These are phyloP conservation scores for Borealophlyctis nickersoniae DNA, from an alignment of 192 early-diverging fungal genomes.

Conservation along the genomic window DNA sequence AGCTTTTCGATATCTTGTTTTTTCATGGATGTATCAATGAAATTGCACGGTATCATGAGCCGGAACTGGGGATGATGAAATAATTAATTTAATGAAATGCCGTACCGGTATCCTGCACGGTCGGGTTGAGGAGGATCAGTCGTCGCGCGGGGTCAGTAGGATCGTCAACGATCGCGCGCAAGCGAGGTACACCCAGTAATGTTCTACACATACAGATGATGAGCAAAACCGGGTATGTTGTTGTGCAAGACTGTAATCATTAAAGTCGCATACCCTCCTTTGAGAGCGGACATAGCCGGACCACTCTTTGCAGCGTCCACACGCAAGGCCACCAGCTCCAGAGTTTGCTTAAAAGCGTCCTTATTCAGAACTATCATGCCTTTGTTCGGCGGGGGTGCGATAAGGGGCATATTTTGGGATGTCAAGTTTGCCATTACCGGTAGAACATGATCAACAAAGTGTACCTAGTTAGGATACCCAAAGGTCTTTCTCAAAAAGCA, in stretches of 20 bases:
- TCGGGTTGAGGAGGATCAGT: constrained; percentile 50
- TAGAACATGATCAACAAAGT: no score
- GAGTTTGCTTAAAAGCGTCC: constrained; percentile 57
- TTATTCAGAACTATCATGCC: constrained; percentile 66
- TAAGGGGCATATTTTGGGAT: neutral
- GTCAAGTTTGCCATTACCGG: no score
- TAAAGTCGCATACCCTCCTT: constrained; percentile 5
- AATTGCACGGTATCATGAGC: neutral
- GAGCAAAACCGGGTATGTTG: neutral
- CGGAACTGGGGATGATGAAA: constrained; percentile 11
- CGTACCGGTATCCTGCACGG: constrained; percentile 25
- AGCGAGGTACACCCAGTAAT: constrained; percentile 14
- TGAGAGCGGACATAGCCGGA: constrained; percentile 48
- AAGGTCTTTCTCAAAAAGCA: no score
- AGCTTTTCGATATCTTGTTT: constrained; percentile 26
- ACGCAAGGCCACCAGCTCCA: constrained; percentile 64
- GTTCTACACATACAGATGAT: neutral
- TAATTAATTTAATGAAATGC: neutral
- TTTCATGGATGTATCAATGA: constrained; percentile 14
- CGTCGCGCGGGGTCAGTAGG: constrained; percentile 20
- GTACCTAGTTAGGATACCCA: no score
- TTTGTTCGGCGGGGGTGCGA: constrained; percentile 61
- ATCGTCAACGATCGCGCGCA: constrained; percentile 21
- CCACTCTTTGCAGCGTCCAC: constrained; percentile 55
- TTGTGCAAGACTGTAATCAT: neutral